phyloP scores from a whole-genome alignment of 2,329 filamentous ascomycete species.

The Ophiostoma montium region DNA sequence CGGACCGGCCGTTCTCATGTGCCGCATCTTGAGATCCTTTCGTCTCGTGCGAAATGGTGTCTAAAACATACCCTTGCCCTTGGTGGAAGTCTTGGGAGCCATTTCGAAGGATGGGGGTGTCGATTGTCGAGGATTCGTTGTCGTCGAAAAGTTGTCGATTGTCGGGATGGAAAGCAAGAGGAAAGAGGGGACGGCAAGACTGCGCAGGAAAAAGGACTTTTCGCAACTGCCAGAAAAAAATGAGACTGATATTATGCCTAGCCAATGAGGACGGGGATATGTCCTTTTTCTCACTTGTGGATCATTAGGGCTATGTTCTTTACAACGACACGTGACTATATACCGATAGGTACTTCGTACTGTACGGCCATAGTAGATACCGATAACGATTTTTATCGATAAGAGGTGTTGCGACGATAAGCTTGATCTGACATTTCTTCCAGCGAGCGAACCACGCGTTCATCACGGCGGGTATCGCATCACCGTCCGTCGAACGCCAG shows the following conservation, averaged over 20 bases:
- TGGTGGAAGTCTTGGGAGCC: constrained; percentile 24
- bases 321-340: too few relatives aligned
- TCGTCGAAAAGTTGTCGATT: constrained; percentile 3
- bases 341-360: too few relatives aligned
- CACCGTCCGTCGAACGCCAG: too few relatives aligned
- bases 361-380: too few relatives aligned
- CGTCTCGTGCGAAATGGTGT: constrained; percentile 1
- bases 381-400: background rate
- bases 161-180: background rate
- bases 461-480: too few relatives aligned
- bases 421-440: too few relatives aligned
- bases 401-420: too few relatives aligned
- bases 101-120: constrained; percentile 19
- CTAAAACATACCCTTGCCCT: constrained; percentile 24
- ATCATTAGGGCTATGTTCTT: background rate
- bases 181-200: background rate
- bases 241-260: background rate
- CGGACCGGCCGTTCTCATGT: too few relatives aligned
- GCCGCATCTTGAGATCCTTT: background rate
- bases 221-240: background rate
- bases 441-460: background rate
- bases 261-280: background rate
- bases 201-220: background rate
- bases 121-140: constrained; percentile 8
- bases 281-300: background rate